Conservation (phyloP, 805 yeast genomes). For the Ogataea wickerhamii region DNA sequence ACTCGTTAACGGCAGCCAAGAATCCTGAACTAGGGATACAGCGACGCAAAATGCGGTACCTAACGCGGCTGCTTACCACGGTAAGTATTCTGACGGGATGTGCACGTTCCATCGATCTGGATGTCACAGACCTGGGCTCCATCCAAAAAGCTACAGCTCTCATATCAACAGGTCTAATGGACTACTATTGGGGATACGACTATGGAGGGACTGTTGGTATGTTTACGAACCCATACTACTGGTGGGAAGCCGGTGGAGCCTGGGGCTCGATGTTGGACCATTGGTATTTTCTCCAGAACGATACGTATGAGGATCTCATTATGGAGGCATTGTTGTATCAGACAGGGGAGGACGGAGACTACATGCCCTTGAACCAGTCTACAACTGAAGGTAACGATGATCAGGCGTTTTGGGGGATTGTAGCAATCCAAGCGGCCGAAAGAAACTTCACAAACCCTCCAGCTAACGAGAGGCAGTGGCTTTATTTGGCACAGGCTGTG, state of each 20-base stretch:
- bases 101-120: slow-evolving; percentile 27
- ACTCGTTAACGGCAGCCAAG: too few relatives aligned
- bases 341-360: slow-evolving; percentile 69
- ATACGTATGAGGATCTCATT: slow-evolving; percentile 57
- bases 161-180: slow-evolving; percentile 58
- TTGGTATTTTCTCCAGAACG: slow-evolving; percentile 65
- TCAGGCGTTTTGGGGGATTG: slow-evolving; percentile 96
- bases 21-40: too few relatives aligned
- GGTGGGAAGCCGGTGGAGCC: slow-evolving; percentile 99
- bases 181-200: slow-evolving; percentile 60
- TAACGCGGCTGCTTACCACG: slow-evolving; percentile 1
- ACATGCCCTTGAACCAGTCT: slow-evolving; percentile 82
- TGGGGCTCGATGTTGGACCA: slow-evolving; percentile 86
- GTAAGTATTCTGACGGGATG: slow-evolving; percentile 4
- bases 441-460: slow-evolving; percentile 75
- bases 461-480: slow-evolving; percentile 65
- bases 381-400: slow-evolving; percentile 97
- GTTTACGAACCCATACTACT: slow-evolving; percentile 88
- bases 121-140: slow-evolving; percentile 39
- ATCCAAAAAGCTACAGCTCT: slow-evolving; percentile 50
- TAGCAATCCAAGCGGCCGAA: slow-evolving; percentile 91
- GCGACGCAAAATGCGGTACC: slow-evolving; percentile 2
- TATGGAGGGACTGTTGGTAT: slow-evolving; percentile 81
- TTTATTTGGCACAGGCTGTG: slow-evolving; percentile 79
- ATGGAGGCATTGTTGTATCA: slow-evolving; percentile 67